A percentile compares a stretch with the other conserved stretches of the same genome.
These are phyloP conservation scores for Yamadazyma mexicana DNA, from an alignment of 1,139 yeast species.

Conservation along the genomic window DNA sequence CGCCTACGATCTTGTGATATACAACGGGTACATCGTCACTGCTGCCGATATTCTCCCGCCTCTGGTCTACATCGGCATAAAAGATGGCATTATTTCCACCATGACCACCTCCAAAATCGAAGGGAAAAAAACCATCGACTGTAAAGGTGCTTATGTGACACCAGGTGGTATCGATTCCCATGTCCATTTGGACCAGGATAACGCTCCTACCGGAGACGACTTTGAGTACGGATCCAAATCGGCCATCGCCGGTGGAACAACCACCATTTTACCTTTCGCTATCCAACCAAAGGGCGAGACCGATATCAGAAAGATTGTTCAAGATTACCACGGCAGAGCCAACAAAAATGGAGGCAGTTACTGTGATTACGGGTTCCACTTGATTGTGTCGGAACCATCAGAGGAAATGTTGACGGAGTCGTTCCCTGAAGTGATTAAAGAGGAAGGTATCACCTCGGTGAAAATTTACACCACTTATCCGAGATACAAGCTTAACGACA, in stretches of 20 bases:
- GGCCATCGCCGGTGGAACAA: slow-evolving; percentile 66
- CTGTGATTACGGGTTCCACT: slow-evolving; percentile 48
- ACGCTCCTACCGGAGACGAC: slow-evolving; percentile 87
- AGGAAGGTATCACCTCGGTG: slow-evolving; percentile 40
- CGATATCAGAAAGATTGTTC: slow-evolving; percentile 23
- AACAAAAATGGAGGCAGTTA: slow-evolving; percentile 25
- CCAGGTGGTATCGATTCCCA: slow-evolving; percentile 52
- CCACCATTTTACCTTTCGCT: slow-evolving; percentile 45
- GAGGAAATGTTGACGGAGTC: slow-evolving; percentile 22
- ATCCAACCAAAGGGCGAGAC: slow-evolving; percentile 33
- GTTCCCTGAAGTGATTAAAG: slow-evolving; percentile 9
- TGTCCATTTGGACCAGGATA: slow-evolving; percentile 84
- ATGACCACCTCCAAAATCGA: slow-evolving; percentile 32
- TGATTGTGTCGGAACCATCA: slow-evolving; percentile 30
- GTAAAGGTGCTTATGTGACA: slow-evolving; percentile 44
- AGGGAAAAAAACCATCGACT: slow-evolving; percentile 38
- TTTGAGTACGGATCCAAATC: slow-evolving; percentile 81
- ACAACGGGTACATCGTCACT: slow-evolving; percentile 34
- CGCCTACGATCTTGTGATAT: slow-evolving; percentile 27
- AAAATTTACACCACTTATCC: slow-evolving; percentile 50
- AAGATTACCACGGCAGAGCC: slow-evolving; percentile 29
- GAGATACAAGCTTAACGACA: slow-evolving; percentile 37
- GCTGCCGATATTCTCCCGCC: slow-evolving; percentile 38
- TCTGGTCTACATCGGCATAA: slow-evolving; percentile 34
- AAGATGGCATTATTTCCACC: slow-evolving; percentile 34